These are phyloP conservation scores for Backusella parvicylindrica DNA, from an alignment of 192 early-diverging fungal species.

Conservation along the genomic window DNA sequence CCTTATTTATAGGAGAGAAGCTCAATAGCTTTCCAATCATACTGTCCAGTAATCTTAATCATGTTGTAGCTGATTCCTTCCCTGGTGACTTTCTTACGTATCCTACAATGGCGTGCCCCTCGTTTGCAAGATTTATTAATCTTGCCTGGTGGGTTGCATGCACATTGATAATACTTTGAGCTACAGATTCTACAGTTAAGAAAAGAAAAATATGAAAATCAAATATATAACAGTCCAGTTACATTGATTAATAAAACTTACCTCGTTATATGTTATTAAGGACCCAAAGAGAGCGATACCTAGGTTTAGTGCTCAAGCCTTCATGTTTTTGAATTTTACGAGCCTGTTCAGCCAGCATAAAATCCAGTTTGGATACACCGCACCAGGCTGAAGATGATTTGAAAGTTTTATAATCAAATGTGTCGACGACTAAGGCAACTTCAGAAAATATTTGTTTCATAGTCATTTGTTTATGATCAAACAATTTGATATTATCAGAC, in stretches of 20 bases:
- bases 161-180: neutral
- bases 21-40: neutral
- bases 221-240: slow-evolving; percentile 5
- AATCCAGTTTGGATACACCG: neutral
- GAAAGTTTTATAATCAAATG: slow-evolving; percentile 2
- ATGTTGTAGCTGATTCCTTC: neutral
- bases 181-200: slow-evolving; percentile 2
- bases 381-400: neutral
- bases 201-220: neutral
- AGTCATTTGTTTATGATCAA: slow-evolving; percentile 3
- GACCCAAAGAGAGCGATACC: slow-evolving; percentile 5
- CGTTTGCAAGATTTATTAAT: neutral
- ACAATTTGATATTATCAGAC: neutral
- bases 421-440: neutral
- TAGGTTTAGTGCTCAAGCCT: neutral
- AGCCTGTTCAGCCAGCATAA: neutral
- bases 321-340: neutral
- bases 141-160: neutral
- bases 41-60: neutral
- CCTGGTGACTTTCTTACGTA: slow-evolving; percentile 6
- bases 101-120: neutral
- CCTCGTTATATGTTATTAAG: neutral
- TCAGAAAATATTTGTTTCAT: slow-evolving; percentile 6
- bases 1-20: neutral
- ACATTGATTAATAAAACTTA: slow-evolving; percentile 2